Evolutionary conservation across 139 green algal species (phyloP).

Genomic region (Tetradesmus obliquus): DNA sequence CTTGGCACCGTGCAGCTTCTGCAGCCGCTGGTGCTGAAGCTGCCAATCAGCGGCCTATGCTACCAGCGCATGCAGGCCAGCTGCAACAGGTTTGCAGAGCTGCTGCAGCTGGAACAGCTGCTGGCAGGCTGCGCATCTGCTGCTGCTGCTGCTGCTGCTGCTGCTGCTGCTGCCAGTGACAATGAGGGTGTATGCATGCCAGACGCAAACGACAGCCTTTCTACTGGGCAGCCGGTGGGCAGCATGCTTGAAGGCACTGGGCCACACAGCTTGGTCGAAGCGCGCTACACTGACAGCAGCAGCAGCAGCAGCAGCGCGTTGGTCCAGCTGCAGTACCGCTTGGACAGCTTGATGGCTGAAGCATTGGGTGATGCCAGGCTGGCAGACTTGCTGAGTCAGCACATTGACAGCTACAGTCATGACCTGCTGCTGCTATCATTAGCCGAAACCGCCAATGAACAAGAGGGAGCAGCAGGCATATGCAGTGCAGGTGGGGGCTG

Average conservation of each 20-base stretch:
- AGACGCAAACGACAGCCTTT: background rate
- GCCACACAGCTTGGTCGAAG: too few relatives aligned
- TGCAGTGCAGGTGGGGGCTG: background rate
- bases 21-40: background rate
- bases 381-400: background rate
- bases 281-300: too few relatives aligned
- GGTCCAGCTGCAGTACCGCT: conserved; percentile 4
- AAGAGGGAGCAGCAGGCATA: background rate
- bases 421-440: background rate
- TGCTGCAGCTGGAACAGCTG: conserved; percentile 5
- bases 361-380: background rate
- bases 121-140: background rate
- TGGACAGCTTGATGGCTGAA: background rate
- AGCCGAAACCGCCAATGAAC: background rate
- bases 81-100: background rate
- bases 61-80: background rate
- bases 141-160: background rate
- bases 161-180: background rate
- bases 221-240: background rate
- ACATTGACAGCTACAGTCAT: background rate
- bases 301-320: background rate
- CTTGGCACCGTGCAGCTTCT: background rate
- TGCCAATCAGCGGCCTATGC: conserved; percentile 26
- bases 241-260: background rate
- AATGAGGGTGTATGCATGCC: background rate